These are phyloP conservation scores for Digitaria exilis DNA, from an alignment of 202 grass and related monocot genomes.

Conservation along the genomic window DNA sequence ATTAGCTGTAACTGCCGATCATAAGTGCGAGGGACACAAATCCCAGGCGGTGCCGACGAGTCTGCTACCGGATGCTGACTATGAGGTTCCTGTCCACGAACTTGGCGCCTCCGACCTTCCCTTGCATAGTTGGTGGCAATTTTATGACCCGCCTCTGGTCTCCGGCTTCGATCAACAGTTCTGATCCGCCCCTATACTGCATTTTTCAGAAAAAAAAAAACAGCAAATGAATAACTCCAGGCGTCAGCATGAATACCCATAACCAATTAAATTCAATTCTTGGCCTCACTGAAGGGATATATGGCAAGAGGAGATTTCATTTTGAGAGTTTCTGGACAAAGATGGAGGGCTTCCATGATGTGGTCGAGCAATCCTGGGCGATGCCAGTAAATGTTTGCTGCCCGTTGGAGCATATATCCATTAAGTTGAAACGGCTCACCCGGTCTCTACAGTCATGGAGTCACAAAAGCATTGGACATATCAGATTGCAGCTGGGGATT, in stretches of 20 bases:
- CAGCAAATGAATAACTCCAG: neutral
- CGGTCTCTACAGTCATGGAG: no score
- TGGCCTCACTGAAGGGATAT: no score
- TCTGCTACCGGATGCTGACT: constrained; percentile 57
- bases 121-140: constrained; percentile 64
- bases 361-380: no score
- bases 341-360: no score
- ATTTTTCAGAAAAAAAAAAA: constrained; percentile 43
- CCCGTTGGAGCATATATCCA: no score
- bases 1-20: neutral
- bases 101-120: constrained; percentile 74
- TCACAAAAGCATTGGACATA: no score
- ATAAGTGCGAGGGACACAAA: neutral
- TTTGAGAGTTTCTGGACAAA: no score
- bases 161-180: constrained; percentile 82
- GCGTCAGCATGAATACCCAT: neutral
- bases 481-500: no score
- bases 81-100: constrained; percentile 74
- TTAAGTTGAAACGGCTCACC: no score
- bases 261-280: neutral
- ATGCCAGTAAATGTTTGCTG: no score
- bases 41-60: neutral
- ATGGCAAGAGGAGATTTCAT: no score
- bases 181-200: constrained; percentile 87
- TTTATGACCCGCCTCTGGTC: constrained; percentile 92